Conservation (phyloP, 2,329 filamentous ascomycete genomes). For the Cladophialophora bantiana region DNA sequence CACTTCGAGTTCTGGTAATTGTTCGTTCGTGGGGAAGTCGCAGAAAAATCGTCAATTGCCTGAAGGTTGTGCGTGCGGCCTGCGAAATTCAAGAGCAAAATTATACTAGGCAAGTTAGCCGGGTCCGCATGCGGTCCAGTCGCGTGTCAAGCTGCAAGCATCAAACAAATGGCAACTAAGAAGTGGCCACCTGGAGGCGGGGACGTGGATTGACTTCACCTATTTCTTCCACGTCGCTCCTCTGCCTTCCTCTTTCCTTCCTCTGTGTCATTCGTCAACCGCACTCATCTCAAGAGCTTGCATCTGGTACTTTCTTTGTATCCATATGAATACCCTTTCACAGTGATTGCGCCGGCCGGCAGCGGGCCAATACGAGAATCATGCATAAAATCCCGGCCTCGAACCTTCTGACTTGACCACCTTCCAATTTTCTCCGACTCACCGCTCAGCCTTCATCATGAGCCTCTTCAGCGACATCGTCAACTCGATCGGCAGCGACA, state of each 20-base stretch:
- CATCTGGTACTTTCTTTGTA: background rate
- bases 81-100: constrained; percentile 40
- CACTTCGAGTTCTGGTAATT: constrained; percentile 80
- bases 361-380: constrained; percentile 24
- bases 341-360: constrained; percentile 7
- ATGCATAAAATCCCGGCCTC: constrained; percentile 8
- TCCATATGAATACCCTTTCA: background rate
- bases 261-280: background rate
- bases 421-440: constrained; percentile 7
- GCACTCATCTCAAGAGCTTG: background rate
- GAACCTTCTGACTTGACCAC: constrained; percentile 14
- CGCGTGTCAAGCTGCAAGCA: constrained; percentile 10
- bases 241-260: constrained; percentile 3
- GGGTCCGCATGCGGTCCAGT: constrained; percentile 18
- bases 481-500: constrained; percentile 57
- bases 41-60: constrained; percentile 16
- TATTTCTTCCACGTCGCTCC: constrained; percentile 11
- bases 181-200: constrained; percentile 19
- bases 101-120: constrained; percentile 28
- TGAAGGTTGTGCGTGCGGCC: constrained; percentile 37
- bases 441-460: constrained; percentile 28
- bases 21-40: constrained; percentile 45
- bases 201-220: constrained; percentile 21
- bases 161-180: background rate
- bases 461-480: constrained; percentile 59